These are phyloP conservation scores for Clitopilus passeckerianus DNA, from an alignment of 768 basidiomycete genomes.

Conservation along the genomic window DNA sequence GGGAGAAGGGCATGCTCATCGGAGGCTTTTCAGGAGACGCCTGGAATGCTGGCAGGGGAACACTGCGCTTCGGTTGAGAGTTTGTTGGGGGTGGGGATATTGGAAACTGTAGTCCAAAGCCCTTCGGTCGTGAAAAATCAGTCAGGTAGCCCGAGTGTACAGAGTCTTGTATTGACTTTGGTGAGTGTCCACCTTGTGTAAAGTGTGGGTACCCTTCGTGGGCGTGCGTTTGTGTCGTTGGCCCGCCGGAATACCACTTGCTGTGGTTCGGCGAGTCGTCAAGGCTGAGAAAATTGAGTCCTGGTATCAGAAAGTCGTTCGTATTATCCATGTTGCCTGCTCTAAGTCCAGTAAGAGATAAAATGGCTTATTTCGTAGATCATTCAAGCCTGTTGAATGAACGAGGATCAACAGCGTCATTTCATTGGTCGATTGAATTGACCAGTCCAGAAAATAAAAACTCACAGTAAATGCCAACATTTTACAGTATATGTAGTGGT, in stretches of 20 bases:
- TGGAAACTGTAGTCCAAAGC: slow-evolving; percentile 1
- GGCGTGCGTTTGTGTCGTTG: background rate
- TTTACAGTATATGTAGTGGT: background rate
- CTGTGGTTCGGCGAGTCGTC: background rate
- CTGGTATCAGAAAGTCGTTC: background rate
- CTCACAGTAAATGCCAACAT: background rate
- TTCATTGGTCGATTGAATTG: background rate
- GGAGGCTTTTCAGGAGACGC: slow-evolving; percentile 2
- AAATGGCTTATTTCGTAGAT: background rate
- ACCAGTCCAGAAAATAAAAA: background rate
- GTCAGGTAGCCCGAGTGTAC: background rate
- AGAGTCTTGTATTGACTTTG: background rate
- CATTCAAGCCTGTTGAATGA: background rate
- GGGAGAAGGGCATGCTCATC: background rate
- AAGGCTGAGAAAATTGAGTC: background rate
- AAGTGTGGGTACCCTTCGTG: background rate
- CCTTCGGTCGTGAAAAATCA: background rate
- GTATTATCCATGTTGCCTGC: background rate
- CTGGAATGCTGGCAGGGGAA: slow-evolving; percentile 16
- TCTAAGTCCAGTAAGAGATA: background rate
- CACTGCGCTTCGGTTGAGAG: slow-evolving; percentile 19
- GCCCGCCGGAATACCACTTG: background rate
- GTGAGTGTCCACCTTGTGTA: background rate
- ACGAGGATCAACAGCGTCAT: background rate
- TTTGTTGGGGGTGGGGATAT: slow-evolving; percentile 23